Base-by-base conservation (phyloP, 1,139 yeast genomes). In the Hyphopichia pseudoburtonii region DNA sequence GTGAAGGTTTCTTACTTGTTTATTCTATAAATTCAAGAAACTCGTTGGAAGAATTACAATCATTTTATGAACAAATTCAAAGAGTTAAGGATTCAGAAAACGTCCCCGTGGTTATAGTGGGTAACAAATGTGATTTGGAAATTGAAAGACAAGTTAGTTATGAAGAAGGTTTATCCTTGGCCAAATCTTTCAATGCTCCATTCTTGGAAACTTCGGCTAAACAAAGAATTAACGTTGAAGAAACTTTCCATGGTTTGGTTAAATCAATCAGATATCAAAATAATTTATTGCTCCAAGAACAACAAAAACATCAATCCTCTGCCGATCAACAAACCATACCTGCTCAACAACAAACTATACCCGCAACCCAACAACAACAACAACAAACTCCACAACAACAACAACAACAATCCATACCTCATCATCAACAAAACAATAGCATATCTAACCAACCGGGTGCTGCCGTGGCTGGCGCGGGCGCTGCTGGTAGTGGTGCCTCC, bases 171-270 rank as follows among this genome's bases (percentile, higher is more conserved):
- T 73, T 78, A 46, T 78, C 76, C 34, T 77, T 90, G 58, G 94
- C 96, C 31, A 79, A 77, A 51, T 75, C 77, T 42, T 85, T 79
- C 64, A 73, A 78, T 48, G 86, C 95, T 46, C 85, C 86, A 30
- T 94, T 90, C 56, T 73, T 89, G 53, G 98, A 92, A 64, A 87
- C 97, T 3, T 82, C 92, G 38, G 98, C 98, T 24, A 89, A 92
- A 68, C 90, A 85, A 57, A 80, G 95, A 48, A 80, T 88, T 58
- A 90, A 92, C 53, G 97, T 94, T 37, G 97, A 92, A 59, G 95
- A 88, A 53, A 88, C 95, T 2, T 92, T 94, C 60, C 83, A 74
- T 54, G 84, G 80, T 30, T 68, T 86, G 46, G 94, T 85, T 8
- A 73, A 90, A 46, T 73, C 76, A 34, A 81, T 85, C 40, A 69